Conservation (phyloP, 2,329 filamentous ascomycete species). For the Talaromyces sp. region DNA sequence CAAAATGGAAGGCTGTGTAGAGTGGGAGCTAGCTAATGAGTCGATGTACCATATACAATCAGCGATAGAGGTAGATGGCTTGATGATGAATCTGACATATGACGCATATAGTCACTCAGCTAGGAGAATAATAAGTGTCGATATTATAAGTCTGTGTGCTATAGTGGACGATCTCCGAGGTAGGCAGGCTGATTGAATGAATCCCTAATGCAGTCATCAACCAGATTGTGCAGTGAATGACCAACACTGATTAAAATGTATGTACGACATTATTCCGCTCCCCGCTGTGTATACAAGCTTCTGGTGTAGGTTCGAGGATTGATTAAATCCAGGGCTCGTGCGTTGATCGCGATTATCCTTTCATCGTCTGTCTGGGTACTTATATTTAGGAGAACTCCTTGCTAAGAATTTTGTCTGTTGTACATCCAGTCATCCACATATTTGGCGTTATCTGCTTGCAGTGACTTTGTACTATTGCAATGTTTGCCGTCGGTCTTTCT, state of each 20-base stretch:
- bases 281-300: neutral
- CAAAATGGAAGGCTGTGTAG: conserved; percentile 3
- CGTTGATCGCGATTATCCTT: neutral
- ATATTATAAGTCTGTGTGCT: neutral
- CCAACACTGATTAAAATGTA: neutral
- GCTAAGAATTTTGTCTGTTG: neutral
- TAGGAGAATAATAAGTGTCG: neutral
- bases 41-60: neutral
- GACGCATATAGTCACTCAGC: neutral
- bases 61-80: neutral
- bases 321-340: neutral
- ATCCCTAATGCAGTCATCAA: neutral
- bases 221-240: neutral
- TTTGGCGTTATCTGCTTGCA: neutral
- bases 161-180: neutral
- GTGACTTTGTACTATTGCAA: neutral
- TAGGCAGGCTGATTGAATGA: neutral
- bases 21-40: neutral
- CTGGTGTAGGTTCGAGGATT: neutral
- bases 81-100: too few species aligned
- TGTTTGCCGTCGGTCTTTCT: neutral
- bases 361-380: neutral
- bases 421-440: neutral
- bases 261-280: neutral
- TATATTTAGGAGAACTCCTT: neutral